Percentiles rank a stretch among this genome's conserved stretches.
phyloP scores from a whole-genome alignment of 1,284 basidiomycete species.

The Coniophora puteana region DNA sequence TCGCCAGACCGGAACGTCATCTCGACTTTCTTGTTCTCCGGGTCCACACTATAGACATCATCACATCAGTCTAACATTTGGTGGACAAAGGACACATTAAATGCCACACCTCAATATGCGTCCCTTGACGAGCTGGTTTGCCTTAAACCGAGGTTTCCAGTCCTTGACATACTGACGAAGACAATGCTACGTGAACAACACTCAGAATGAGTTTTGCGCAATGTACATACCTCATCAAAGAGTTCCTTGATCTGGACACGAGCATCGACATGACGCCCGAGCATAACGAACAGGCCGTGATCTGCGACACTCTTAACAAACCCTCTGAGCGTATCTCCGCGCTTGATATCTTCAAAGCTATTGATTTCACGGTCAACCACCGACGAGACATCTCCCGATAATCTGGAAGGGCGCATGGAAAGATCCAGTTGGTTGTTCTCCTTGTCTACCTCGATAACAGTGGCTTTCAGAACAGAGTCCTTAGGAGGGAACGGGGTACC shows the following conservation, averaged over 20 bases:
- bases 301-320: conserved; percentile 88
- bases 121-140: conserved; percentile 85
- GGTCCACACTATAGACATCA: conserved; percentile 54
- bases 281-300: conserved; percentile 87
- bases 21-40: conserved; percentile 75
- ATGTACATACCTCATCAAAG: conserved; percentile 71
- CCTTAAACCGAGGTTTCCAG: conserved; percentile 83
- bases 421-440: conserved; percentile 60
- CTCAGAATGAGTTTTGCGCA: neutral
- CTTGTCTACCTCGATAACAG: conserved; percentile 69
- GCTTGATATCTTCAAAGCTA: conserved; percentile 62
- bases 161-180: conserved; percentile 84
- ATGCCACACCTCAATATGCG: conserved; percentile 83
- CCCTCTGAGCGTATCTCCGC: conserved; percentile 77
- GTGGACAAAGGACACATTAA: conserved; percentile 14
- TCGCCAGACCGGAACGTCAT: conserved; percentile 76
- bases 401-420: conserved; percentile 74
- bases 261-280: conserved; percentile 82
- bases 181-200: conserved; percentile 12
- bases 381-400: conserved; percentile 44
- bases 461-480: conserved; percentile 68
- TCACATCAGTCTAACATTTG: conserved; percentile 8
- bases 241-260: conserved; percentile 93
- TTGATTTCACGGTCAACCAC: conserved; percentile 71
- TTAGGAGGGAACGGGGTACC: conserved; percentile 57